Percentiles rank a stretch among this genome's conserved stretches.
Conservation (phyloP, 257 asterid species). For the Striga asiatica region DNA sequence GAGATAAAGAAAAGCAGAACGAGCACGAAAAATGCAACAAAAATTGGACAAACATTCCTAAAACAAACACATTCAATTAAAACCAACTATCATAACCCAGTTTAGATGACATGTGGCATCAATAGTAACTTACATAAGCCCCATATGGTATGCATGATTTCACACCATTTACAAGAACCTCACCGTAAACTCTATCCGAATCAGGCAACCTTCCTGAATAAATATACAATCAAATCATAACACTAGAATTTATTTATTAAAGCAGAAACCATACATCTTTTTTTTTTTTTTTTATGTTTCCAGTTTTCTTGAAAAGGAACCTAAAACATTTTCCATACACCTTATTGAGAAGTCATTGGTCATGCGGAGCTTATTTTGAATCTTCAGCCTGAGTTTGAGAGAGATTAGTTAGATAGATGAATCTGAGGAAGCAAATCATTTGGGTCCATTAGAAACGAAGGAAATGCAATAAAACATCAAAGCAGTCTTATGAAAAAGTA, state of each 20-base stretch:
- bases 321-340: too few species aligned
- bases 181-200: slow-evolving; percentile 77
- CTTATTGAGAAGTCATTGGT: too few species aligned
- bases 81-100: neutral
- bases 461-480: neutral
- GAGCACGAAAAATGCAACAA: too few species aligned
- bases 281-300: too few species aligned
- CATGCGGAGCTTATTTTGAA: neutral
- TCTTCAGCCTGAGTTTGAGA: neutral
- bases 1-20: too few species aligned
- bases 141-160: slow-evolving; percentile 69
- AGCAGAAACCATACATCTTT: neutral
- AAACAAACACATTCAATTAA: too few species aligned
- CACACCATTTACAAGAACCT: slow-evolving; percentile 77
- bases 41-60: too few species aligned
- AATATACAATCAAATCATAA: neutral
- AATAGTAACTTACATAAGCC: slow-evolving; percentile 65
- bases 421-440: slow-evolving; percentile 16
- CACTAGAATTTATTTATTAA: neutral
- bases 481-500: neutral
- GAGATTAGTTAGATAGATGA: slow-evolving; percentile 9
- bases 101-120: slow-evolving; percentile 12
- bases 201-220: slow-evolving; percentile 75
- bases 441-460: neutral
- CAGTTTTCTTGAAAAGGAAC: slow-evolving; percentile 1